phyloP scores from a whole-genome alignment of 2,329 filamentous ascomycete species.

The Claviceps purpurea region DNA sequence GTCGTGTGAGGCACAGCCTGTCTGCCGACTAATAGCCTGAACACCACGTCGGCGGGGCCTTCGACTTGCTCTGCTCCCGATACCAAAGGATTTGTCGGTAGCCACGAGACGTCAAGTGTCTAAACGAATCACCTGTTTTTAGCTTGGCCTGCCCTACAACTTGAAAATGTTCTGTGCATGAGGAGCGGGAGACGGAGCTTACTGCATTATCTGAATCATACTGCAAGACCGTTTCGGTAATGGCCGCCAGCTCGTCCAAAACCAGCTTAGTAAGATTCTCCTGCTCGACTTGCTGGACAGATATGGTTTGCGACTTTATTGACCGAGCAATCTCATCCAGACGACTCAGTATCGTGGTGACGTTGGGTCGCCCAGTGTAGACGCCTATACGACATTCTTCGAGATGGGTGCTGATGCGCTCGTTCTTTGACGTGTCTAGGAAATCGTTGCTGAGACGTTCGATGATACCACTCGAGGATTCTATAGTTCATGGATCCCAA shows the following conservation, averaged over 20 bases:
- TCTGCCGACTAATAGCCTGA: constrained; percentile 29
- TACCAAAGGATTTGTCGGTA: constrained; percentile 15
- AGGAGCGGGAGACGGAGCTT: constrained; percentile 1
- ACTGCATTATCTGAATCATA: constrained; percentile 11
- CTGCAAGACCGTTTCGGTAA: constrained; percentile 20
- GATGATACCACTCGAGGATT: constrained; percentile 12
- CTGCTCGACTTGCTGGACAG: constrained; percentile 11
- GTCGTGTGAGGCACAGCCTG: neutral
- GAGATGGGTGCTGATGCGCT: constrained; percentile 14
- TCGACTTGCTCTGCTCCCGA: constrained; percentile 17
- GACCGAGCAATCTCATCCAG: constrained; percentile 18
- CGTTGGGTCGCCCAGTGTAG: constrained; percentile 15
- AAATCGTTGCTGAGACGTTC: constrained; percentile 17
- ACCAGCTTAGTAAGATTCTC: constrained; percentile 9
- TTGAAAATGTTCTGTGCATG: neutral
- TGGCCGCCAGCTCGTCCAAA: constrained; percentile 17
- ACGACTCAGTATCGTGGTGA: constrained; percentile 21
- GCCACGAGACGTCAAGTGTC: constrained; percentile 29
- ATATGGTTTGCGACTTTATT: constrained; percentile 15
- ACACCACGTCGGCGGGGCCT: constrained; percentile 28
- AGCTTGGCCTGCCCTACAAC: neutral
- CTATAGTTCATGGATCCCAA: constrained; percentile 1
- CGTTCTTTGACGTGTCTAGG: constrained; percentile 18
- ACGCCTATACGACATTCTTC: constrained; percentile 16
- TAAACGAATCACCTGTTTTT: constrained; percentile 4